phyloP scores from a whole-genome alignment of 2,329 filamentous ascomycete species.

The Knoxdaviesia capensis region DNA sequence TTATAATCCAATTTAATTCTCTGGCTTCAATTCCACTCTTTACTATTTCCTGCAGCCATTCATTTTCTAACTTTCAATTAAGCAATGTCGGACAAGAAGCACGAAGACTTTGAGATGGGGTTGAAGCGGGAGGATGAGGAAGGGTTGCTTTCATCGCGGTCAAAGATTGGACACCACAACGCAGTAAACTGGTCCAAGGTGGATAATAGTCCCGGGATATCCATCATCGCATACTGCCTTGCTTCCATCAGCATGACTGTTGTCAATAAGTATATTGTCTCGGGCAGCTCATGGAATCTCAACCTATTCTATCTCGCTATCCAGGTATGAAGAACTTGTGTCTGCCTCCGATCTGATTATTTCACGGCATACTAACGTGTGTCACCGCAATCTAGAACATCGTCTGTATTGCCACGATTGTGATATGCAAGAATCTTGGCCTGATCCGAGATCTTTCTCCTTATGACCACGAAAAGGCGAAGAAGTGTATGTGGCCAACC shows the following conservation, averaged over 20 bases:
- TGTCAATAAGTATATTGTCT: conserved; percentile 98
- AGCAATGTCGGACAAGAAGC: conserved; percentile 73
- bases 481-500: conserved; percentile 49
- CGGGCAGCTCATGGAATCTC: conserved; percentile 77
- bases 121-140: conserved; percentile 37
- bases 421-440: conserved; percentile 59
- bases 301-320: conserved; percentile 89
- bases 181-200: conserved; percentile 24
- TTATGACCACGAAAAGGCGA: conserved; percentile 77
- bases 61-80: not conserved
- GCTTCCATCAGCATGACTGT: conserved; percentile 99
- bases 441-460: conserved; percentile 64
- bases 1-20: not conserved
- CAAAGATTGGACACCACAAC: conserved; percentile 8
- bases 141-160: conserved; percentile 20
- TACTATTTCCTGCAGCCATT: not conserved
- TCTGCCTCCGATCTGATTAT: too few relatives aligned
- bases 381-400: conserved; percentile 39
- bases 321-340: conserved; percentile 42
- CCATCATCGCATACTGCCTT: conserved; percentile 77
- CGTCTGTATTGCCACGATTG: conserved; percentile 73
- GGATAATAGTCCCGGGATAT: conserved; percentile 58
- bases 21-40: not conserved
- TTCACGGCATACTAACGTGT: conserved; percentile 4
- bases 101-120: conserved; percentile 56